Percentiles rank a stretch among this genome's conserved stretches.
Conservation (phyloP, 2,329 filamentous ascomycete genomes). For the Cladosporium sp. region DNA sequence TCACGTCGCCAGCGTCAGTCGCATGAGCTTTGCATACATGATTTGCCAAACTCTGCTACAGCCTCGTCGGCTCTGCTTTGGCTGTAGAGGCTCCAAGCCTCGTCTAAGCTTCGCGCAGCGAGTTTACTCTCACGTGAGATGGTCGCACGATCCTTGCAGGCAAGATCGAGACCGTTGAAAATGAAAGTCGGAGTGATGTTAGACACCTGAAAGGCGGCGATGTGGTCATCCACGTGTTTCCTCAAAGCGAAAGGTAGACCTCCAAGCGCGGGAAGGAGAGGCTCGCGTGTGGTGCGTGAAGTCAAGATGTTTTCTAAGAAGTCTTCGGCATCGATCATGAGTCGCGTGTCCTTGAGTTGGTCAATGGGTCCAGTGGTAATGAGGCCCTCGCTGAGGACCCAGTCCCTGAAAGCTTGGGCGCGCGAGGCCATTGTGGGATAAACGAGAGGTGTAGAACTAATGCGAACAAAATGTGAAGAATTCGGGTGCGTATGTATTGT, state of each 20-base stretch:
- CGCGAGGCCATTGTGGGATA: slow-evolving; percentile 5
- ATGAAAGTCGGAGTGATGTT: slow-evolving; percentile 77
- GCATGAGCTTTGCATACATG: slow-evolving; percentile 51
- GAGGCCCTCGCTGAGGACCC: slow-evolving; percentile 46
- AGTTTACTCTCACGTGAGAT: slow-evolving; percentile 23
- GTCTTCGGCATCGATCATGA: slow-evolving; percentile 86
- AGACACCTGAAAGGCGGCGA: slow-evolving; percentile 66
- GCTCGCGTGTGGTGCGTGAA: slow-evolving; percentile 68
- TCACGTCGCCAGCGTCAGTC: too few relatives aligned
- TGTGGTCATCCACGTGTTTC: slow-evolving; percentile 68
- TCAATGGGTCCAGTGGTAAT: slow-evolving; percentile 59
- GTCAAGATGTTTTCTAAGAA: slow-evolving; percentile 79
- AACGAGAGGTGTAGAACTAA: too few relatives aligned
- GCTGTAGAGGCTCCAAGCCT: slow-evolving; percentile 86
- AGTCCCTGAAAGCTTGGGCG: slow-evolving; percentile 30
- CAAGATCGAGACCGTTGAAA: slow-evolving; percentile 74
- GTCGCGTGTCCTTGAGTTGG: slow-evolving; percentile 67
- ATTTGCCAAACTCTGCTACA: slow-evolving; percentile 80
- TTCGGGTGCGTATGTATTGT: too few relatives aligned
- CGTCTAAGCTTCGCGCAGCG: slow-evolving; percentile 26
- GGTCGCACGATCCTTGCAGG: slow-evolving; percentile 24
- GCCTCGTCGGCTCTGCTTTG: slow-evolving; percentile 73
- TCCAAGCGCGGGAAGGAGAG: slow-evolving; percentile 82
- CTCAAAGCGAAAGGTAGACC: slow-evolving; percentile 76
- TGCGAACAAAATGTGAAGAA: too few relatives aligned